phyloP scores from a whole-genome alignment of 768 basidiomycete genomes.

The Pulveroboletus sp. region DNA sequence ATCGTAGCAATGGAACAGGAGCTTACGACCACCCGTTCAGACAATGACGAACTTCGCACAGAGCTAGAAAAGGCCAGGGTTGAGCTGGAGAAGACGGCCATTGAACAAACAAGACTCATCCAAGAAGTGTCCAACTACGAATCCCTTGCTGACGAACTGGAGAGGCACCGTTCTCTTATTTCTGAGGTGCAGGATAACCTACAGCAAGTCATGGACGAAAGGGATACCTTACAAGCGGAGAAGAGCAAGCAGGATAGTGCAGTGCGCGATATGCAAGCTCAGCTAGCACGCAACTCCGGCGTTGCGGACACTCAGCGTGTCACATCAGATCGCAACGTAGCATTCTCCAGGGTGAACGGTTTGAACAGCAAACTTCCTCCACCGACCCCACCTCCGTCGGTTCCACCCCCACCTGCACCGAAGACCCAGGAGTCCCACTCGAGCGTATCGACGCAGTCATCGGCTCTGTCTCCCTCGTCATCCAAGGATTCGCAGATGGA shows the following conservation, averaged over 20 bases:
- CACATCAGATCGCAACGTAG: constrained; percentile 45
- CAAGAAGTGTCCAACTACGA: constrained; percentile 73
- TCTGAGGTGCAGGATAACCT: constrained; percentile 75
- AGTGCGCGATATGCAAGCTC: constrained; percentile 77
- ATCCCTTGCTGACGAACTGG: constrained; percentile 68
- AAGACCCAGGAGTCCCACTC: constrained; percentile 45
- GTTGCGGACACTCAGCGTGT: constrained; percentile 43
- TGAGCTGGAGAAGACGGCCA: constrained; percentile 55
- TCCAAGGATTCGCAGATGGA: constrained; percentile 70
- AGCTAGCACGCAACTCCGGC: constrained; percentile 51
- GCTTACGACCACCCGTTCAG: constrained; percentile 36
- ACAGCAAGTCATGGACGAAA: constrained; percentile 78
- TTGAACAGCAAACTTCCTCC: constrained; percentile 79
- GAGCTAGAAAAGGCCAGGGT: constrained; percentile 46
- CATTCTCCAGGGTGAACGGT: constrained; percentile 55
- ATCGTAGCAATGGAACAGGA: constrained; percentile 49
- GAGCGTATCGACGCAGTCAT: constrained; percentile 60
- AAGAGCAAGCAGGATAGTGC: constrained; percentile 60
- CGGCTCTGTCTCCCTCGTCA: constrained; percentile 50
- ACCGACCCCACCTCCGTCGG: constrained; percentile 75
- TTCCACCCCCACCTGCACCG: constrained; percentile 80
- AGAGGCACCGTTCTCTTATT: constrained; percentile 69
- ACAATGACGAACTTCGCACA: constrained; percentile 40
- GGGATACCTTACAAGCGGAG: constrained; percentile 70
- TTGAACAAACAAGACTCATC: constrained; percentile 57